Evolutionary conservation across 129 eudicot genomes (phyloP), one percentile per base, ranked within the genome.

Genomic region (Artemisia argyi): DNA sequence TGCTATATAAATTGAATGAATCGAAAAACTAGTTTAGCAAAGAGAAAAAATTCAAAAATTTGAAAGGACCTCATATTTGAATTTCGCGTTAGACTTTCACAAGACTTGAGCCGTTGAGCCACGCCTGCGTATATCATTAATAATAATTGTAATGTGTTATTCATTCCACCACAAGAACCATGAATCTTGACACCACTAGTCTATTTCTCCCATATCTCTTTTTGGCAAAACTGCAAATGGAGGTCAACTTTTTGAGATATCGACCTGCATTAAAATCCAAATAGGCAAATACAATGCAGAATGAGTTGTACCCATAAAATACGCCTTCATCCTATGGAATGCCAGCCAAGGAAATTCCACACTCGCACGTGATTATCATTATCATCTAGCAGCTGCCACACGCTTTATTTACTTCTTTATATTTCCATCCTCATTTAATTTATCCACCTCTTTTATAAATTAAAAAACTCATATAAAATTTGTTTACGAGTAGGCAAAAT

Each of bases 261-360:
- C 13, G 81, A 77, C 81, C 62, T 78, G 77, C 72, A 78, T 63
- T 78, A 71, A 71, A 78, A 24, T 78, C 76, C 82, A 78, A 70
- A n/a, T n/a, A n/a, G n/a, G n/a, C n/a, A n/a, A n/a, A 78, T 70
- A 20, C 77, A 78, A 47, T 63, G 77, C 77, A 71, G 63, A 66
- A 78, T 78, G 82, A 78, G 77, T 78, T 62, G 77, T 78, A 71
- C 82, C 77, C 82, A 53, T 0, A 71, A 71, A 70, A 39, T 62
- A 62, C 71, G 81, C 76, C 76, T 77, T 78, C 77, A 62, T n/a
- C 72, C 28, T 49, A 52, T 77, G 70, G 66, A 62, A 78, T 78
- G 76, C 72, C 82, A 78, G 82, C 82, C 72, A 67, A 11, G n/a
- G 70, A 73, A 39, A 49, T 61, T 61, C 10, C 32, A 57, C 53